Percentiles rank a stretch among this genome's conserved stretches.
Evolutionary conservation across 1,284 basidiomycete genomes (phyloP).

Genomic region (Amylostereum areolatum): DNA sequence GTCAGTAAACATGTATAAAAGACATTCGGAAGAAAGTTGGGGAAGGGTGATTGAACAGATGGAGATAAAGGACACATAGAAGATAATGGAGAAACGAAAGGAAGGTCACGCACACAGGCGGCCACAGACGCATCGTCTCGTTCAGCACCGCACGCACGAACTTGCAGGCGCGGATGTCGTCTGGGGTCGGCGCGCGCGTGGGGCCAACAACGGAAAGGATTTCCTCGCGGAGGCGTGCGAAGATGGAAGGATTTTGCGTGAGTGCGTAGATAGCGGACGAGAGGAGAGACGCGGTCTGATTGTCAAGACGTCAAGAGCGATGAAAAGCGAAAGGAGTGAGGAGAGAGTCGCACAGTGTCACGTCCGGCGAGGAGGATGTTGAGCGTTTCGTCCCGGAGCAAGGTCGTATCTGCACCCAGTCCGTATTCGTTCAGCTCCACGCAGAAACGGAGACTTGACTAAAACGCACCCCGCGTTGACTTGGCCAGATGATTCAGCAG

Average conservation of each 20-base stretch:
- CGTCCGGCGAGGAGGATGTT: conserved; percentile 36
- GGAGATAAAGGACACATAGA: neutral
- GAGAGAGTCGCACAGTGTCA: conserved; percentile 27
- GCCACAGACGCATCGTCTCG: conserved; percentile 10
- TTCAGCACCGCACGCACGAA: conserved; percentile 30
- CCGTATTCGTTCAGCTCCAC: neutral
- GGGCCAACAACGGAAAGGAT: conserved; percentile 32
- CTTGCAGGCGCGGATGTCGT: conserved; percentile 32
- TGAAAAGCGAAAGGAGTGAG: too few relatives aligned
- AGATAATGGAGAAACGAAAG: neutral
- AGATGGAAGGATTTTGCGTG: conserved; percentile 29
- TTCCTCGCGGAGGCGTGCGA: conserved; percentile 32
- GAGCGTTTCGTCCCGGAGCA: conserved; percentile 32
- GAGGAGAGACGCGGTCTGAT: conserved; percentile 28
- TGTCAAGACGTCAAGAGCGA: neutral
- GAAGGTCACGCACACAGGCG: neutral
- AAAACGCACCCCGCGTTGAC: conserved; percentile 20
- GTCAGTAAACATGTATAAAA: too few relatives aligned
- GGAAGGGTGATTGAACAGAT: too few relatives aligned
- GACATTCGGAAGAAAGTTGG: too few relatives aligned
- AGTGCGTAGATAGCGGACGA: conserved; percentile 38
- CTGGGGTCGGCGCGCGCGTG: conserved; percentile 28
- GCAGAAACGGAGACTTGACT: neutral
- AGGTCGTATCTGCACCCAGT: conserved; percentile 7
- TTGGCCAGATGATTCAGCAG: conserved; percentile 34